Conservation (phyloP, 75 land plant genomes). For the Isoetes taiwanensis region DNA sequence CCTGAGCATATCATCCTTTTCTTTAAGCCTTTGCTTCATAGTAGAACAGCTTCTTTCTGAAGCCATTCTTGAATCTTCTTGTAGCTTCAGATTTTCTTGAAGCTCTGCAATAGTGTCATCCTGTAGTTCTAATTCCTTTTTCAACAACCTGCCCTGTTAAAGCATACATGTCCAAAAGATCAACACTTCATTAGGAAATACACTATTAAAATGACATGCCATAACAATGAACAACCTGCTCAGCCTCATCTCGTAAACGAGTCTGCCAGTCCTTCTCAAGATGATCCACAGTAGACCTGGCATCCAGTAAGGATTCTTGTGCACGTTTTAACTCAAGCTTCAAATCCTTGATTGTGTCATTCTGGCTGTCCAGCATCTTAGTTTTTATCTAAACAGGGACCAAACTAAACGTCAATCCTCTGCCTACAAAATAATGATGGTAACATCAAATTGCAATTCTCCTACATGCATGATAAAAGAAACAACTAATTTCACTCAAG, state of each 20-base stretch:
- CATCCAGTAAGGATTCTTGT: background rate
- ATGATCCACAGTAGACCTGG: background rate
- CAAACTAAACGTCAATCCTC: no score
- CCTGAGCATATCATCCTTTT: slow-evolving; percentile 27
- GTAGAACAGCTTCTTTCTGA: slow-evolving; percentile 7
- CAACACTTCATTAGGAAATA: background rate
- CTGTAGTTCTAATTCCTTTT: slow-evolving; percentile 12
- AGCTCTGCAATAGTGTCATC: slow-evolving; percentile 8
- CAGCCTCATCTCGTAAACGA: slow-evolving; percentile 16
- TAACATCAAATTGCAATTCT: no score
- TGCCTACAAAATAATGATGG: no score
- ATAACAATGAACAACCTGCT: slow-evolving; percentile 13
- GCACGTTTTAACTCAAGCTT: slow-evolving; percentile 16
- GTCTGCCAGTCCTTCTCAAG: slow-evolving; percentile 8
- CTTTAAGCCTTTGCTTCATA: slow-evolving; percentile 18
- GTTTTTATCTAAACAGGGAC: slow-evolving; percentile 15
- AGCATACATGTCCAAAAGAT: background rate
- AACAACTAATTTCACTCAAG: no score
- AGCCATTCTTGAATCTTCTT: slow-evolving; percentile 4
- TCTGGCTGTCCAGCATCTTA: slow-evolving; percentile 20
- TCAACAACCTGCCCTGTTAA: slow-evolving; percentile 15
- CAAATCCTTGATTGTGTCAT: slow-evolving; percentile 18
- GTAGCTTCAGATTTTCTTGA: slow-evolving; percentile 10
- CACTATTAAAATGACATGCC: background rate
- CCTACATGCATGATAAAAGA: no score